Evolutionary conservation across 2,329 filamentous ascomycete species (phyloP).

Genomic region (Penicillium sp.): DNA sequence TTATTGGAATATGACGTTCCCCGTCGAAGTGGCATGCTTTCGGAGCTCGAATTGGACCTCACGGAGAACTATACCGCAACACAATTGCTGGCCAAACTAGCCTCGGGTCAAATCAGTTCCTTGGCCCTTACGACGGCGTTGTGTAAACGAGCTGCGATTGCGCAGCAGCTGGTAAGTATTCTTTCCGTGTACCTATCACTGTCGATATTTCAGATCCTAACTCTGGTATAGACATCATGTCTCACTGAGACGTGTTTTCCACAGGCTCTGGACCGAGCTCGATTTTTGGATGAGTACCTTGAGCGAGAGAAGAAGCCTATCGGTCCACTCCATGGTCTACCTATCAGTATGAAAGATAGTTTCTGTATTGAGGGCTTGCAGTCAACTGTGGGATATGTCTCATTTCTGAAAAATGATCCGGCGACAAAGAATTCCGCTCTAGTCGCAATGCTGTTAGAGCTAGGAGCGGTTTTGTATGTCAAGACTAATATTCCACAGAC

Average conservation of each 20-base stretch:
- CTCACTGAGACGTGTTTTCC: conserved; percentile 42
- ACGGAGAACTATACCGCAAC: conserved; percentile 36
- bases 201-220: not conserved
- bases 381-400: conserved; percentile 26
- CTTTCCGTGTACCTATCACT: not conserved
- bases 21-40: conserved; percentile 45
- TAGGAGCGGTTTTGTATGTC: conserved; percentile 34
- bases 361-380: conserved; percentile 24
- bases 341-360: conserved; percentile 40
- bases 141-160: conserved; percentile 41
- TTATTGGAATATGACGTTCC: conserved; percentile 24
- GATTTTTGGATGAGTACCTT: conserved; percentile 37
- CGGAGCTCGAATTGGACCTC: conserved; percentile 48
- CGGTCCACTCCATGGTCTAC: conserved; percentile 43
- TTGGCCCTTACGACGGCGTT: conserved; percentile 35
- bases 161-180: conserved; percentile 33
- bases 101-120: conserved; percentile 20
- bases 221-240: conserved; percentile 26
- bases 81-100: conserved; percentile 21
- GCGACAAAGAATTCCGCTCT: conserved; percentile 22
- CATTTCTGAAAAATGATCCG: conserved; percentile 19
- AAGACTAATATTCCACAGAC: conserved; percentile 38
- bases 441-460: conserved; percentile 24
- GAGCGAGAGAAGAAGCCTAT: conserved; percentile 27
- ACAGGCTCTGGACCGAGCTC: conserved; percentile 37